Percentiles rank a stretch among this genome's conserved stretches.
phyloP scores from a whole-genome alignment of 1,284 basidiomycete species.

The Trichosporon coremiiforme region DNA sequence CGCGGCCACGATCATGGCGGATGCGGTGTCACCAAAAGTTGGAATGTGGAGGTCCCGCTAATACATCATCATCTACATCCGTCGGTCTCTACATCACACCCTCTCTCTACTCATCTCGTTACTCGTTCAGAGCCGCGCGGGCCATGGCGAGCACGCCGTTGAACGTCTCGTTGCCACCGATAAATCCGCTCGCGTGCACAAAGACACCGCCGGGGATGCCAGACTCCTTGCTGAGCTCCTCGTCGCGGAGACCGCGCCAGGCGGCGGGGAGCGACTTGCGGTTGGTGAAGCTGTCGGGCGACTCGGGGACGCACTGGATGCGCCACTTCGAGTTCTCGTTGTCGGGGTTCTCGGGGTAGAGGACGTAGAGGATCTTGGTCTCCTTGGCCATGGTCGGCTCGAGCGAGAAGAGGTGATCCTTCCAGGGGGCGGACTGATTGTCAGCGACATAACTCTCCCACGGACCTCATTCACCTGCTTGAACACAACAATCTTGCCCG shows the following conservation, averaged over 20 bases:
- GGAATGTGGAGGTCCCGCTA: not conserved
- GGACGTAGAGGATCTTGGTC: conserved; percentile 67
- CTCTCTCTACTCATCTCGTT: conserved; percentile 10
- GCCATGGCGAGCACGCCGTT: conserved; percentile 85
- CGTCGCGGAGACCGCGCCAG: conserved; percentile 91
- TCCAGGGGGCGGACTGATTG: conserved; percentile 50
- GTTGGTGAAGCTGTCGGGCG: conserved; percentile 81
- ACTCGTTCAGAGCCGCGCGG: conserved; percentile 41
- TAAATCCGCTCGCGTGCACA: conserved; percentile 93
- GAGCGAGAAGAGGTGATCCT: conserved; percentile 91
- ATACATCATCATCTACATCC: not conserved
- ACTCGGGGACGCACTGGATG: conserved; percentile 85
- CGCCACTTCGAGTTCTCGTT: conserved; percentile 73
- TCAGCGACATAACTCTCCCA: conserved; percentile 19
- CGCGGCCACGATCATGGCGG: not conserved
- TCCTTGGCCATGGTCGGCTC: conserved; percentile 60
- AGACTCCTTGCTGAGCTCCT: conserved; percentile 69
- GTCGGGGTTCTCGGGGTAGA: conserved; percentile 81
- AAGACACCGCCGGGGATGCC: conserved; percentile 87
- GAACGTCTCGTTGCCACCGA: conserved; percentile 90
- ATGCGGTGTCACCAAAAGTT: not conserved
- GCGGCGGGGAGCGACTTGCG: conserved; percentile 88
- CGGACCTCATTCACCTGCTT: conserved; percentile 63
- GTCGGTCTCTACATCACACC: not conserved
- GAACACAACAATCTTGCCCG: conserved; percentile 78